Evolutionary conservation across 805 yeast genomes (phyloP), one percentile per base, ranked within the genome.

Genomic region (Yueomyces sp.): DNA sequence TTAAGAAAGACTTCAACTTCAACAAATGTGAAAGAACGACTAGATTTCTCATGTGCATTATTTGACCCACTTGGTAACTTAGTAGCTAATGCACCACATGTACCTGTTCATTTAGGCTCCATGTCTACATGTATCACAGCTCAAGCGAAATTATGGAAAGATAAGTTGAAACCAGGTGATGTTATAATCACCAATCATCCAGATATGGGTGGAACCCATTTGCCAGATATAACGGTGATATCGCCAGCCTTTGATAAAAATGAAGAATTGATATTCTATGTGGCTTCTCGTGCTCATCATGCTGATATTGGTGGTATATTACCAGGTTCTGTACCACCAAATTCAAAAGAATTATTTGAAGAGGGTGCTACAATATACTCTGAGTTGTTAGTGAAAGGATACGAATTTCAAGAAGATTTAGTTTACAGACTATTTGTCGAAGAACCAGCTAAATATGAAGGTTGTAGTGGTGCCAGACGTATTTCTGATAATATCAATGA

Each of bases 301-400:
- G 88, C 96, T 4, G 97, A 88, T 62, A 88, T 90, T 55, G 96
- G 97, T 19, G 94, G 95, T 11, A 76, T 81, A 45, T 64, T 85
- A 34, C 95, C 96, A 1, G 96, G 96, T 1, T 82, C 94, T 0
- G 86, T 88, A 87, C 96, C 96, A 12, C 95, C 96, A 7, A 79
- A 82, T 56, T 85, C 96, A 2, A 85, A 79, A 54, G 78, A 79
- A 46, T 64, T 90, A 37, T 81, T 77, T 69, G 88, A 88, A 56
- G 96, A 88, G 63, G 97, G 96, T 39, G 96, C 95, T 2, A 76
- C 85, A 3, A 86, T 90, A 34, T 73, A 76, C 53, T 79, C 92
- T 1, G 88, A 81, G 57, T 69, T 83, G 47, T 68, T 90, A 12
- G 90, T 87, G 5, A 63, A 70, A 32, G 66, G 73, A 43, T 94